These are phyloP conservation scores for Chamaecyparis obtusa DNA, from an alignment of 75 land plant species.

Conservation along the genomic window DNA sequence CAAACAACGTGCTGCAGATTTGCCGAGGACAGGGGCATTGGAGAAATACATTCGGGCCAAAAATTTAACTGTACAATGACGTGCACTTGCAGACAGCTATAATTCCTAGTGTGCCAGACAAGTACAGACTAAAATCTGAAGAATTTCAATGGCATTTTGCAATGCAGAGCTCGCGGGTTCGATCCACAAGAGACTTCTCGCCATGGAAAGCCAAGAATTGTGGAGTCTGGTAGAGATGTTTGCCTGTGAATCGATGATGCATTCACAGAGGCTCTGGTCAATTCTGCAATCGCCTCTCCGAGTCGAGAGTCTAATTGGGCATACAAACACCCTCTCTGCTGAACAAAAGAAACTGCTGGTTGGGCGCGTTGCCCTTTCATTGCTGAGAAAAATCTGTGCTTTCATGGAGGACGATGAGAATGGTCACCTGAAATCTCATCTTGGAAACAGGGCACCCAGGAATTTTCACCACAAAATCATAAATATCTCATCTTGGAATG, in stretches of 20 bases:
- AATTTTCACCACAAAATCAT: no score
- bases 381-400: conserved; percentile 9
- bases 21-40: not conserved
- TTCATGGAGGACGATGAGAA: not conserved
- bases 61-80: not conserved
- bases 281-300: not conserved
- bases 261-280: not conserved
- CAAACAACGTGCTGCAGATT: not conserved
- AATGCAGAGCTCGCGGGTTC: not conserved
- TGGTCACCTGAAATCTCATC: conserved; percentile 16
- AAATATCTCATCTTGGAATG: conserved; percentile 21
- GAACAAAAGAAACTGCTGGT: not conserved
- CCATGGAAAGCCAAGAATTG: not conserved
- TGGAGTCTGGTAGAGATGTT: not conserved
- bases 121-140: not conserved
- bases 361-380: conserved; percentile 3
- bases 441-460: not conserved
- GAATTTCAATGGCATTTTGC: not conserved
- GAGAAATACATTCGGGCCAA: not conserved
- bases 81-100: not conserved
- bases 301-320: not conserved
- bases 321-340: not conserved
- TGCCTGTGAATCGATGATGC: not conserved
- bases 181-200: not conserved
- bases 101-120: no score